Evolutionary conservation across 352 stramenopile genomes (phyloP), one percentile per base, ranked within the genome.

Genomic region (Albugo candida): DNA sequence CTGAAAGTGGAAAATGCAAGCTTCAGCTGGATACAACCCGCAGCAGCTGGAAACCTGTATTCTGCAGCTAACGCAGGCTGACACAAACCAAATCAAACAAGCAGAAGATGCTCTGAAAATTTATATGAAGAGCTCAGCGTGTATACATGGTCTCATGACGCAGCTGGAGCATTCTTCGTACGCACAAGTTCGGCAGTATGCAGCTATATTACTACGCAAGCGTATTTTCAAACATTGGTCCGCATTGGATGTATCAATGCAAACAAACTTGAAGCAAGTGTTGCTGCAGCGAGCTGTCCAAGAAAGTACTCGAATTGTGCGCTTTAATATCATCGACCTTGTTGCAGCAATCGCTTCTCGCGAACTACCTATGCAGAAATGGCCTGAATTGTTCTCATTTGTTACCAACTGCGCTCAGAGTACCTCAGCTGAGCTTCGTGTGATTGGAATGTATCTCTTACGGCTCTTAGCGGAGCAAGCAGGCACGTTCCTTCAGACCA

Each of bases 41-140:
- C 75, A 85, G 58, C 78, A 88, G 60, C 63, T 92, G 51, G 78
- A 92, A 58, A 70, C 71, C 48, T 85, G 77, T 64, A 68, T 92
- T 38, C 58, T 85, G 63, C 79, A 88, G 50, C 77, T 98, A 43
- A 96, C 83, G 49, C 69, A 96, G 59, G 86, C 86, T 31, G 83
- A 98, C 67, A 97, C 92, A 41, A 71, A 92, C 58, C 73, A 91
- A 48, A 97, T 97, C 65, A 94, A 95, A 69, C 69, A 96, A 60
- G 92, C 87, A 10, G 93, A 97, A 67, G 60, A 64, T 27, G 67
- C 76, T 16, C 60, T 98, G 48, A 98, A 98, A 68, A 65, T 63
- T 27, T 85, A 96, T 56, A 64, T 96, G 27, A 97, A 97, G 61
- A 70, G 93, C 63, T 60, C 91, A 37, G 62, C 59, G 36, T 85